A percentile compares a stretch with the other conserved stretches of the same genome.
phyloP scores from a whole-genome alignment of 1,284 basidiomycete species.

The Leccinum glutinopallens region DNA sequence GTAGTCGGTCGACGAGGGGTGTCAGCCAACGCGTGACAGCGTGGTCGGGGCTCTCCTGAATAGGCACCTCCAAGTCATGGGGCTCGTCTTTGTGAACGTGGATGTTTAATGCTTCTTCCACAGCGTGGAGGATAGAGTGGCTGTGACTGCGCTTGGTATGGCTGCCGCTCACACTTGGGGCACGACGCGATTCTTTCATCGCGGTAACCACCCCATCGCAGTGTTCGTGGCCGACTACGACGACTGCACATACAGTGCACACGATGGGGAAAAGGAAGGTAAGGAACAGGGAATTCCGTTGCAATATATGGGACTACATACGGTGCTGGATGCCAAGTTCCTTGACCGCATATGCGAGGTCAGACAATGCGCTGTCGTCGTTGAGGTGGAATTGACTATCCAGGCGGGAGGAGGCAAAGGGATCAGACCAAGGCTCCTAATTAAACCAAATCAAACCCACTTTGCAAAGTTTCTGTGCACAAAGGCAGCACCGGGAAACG shows the following conservation, averaged over 20 bases:
- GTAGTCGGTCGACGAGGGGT: conserved; percentile 55
- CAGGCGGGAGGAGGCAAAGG: not conserved
- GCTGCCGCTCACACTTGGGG: not conserved
- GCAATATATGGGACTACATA: conserved; percentile 11
- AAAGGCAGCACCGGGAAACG: conserved; percentile 52
- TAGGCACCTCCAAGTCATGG: conserved; percentile 14
- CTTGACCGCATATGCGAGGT: conserved; percentile 25
- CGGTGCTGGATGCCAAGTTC: conserved; percentile 24
- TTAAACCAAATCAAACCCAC: conserved; percentile 17
- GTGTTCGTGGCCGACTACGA: conserved; percentile 32
- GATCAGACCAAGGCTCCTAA: not conserved
- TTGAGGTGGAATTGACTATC: conserved; percentile 29
- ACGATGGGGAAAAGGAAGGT: not conserved
- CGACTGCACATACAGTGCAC: conserved; percentile 15
- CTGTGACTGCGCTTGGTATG: conserved; percentile 12
- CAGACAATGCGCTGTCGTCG: conserved; percentile 30
- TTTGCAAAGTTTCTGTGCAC: conserved; percentile 55
- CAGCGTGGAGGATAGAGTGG: conserved; percentile 21
- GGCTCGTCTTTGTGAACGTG: not conserved
- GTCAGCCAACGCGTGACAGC: conserved; percentile 68
- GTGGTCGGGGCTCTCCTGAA: conserved; percentile 17
- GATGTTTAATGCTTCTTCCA: not conserved
- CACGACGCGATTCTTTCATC: conserved; percentile 12
- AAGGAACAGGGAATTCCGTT: not conserved
- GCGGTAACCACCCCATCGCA: conserved; percentile 29